Conservation (phyloP, 2,329 filamentous ascomycete genomes). For the Colletotrichum trifolii region DNA sequence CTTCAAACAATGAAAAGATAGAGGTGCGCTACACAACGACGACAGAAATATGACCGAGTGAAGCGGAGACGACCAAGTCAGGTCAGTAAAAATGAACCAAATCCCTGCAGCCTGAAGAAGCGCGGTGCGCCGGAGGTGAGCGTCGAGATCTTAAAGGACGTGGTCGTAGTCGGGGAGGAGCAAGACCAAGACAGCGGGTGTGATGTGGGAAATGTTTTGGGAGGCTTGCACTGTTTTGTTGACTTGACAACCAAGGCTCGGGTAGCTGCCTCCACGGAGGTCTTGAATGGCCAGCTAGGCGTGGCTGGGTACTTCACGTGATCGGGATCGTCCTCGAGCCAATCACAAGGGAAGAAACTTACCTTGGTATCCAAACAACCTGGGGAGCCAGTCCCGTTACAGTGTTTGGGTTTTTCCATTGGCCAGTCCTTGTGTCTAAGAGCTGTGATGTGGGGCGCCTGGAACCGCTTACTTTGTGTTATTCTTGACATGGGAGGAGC, state of each 20-base stretch:
- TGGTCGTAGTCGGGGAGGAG: constrained; percentile 21
- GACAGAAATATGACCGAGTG: constrained; percentile 4
- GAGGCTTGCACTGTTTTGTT: constrained; percentile 31
- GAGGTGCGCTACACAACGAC: constrained; percentile 22
- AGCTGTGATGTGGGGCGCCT: constrained; percentile 19
- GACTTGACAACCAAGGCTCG: constrained; percentile 30
- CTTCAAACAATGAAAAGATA: constrained; percentile 32
- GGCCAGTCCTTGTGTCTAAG: background rate
- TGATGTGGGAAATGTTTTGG: constrained; percentile 32
- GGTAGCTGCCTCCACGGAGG: constrained; percentile 25
- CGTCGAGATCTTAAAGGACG: constrained; percentile 35
- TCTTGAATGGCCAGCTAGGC: constrained; percentile 18
- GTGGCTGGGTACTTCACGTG: constrained; percentile 29
- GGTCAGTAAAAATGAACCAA: constrained; percentile 17
- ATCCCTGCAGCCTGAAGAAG: constrained; percentile 31
- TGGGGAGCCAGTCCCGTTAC: constrained; percentile 21
- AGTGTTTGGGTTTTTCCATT: constrained; percentile 26
- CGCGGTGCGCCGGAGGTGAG: constrained; percentile 35
- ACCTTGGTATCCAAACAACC: background rate
- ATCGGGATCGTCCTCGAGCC: background rate
- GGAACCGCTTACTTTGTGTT: constrained; percentile 36
- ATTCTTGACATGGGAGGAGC: constrained; percentile 30
- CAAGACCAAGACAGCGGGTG: constrained; percentile 25
- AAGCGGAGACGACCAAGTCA: constrained; percentile 21
- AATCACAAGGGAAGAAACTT: background rate